These are phyloP conservation scores for Tuber indicum DNA, from an alignment of 495 filamentous ascomycete genomes.

Conservation along the genomic window DNA sequence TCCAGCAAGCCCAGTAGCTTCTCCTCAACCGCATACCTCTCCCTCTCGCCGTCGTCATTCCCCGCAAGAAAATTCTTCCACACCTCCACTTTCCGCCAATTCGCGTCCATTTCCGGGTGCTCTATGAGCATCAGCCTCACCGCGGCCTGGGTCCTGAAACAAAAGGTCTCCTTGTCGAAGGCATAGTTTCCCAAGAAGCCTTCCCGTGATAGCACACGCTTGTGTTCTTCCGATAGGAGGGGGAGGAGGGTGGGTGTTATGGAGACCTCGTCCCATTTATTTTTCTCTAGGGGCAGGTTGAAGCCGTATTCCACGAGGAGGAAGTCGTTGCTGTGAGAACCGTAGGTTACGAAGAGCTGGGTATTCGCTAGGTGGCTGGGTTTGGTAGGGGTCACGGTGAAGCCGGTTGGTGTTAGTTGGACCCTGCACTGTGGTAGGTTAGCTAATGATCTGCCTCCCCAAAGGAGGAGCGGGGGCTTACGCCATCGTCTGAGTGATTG, in stretches of 20 bases:
- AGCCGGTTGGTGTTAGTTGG: slow-evolving; percentile 53
- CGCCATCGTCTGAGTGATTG: slow-evolving; percentile 63
- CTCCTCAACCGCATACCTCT: slow-evolving; percentile 33
- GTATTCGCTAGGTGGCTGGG: slow-evolving; percentile 55
- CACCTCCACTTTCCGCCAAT: slow-evolving; percentile 11
- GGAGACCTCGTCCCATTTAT: slow-evolving; percentile 59
- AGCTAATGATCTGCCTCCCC: not conserved
- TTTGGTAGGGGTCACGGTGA: slow-evolving; percentile 50
- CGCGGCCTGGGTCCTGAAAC: slow-evolving; percentile 68
- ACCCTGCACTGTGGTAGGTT: slow-evolving; percentile 54
- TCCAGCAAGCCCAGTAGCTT: slow-evolving; percentile 20
- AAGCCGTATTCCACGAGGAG: slow-evolving; percentile 80
- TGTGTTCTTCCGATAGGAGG: slow-evolving; percentile 47
- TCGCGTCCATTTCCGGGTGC: slow-evolving; percentile 21
- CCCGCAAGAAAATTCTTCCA: slow-evolving; percentile 30
- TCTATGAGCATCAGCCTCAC: slow-evolving; percentile 48
- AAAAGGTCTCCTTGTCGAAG: slow-evolving; percentile 55
- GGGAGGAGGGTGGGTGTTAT: slow-evolving; percentile 63
- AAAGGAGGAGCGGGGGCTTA: slow-evolving; percentile 29
- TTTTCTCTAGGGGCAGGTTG: slow-evolving; percentile 52
- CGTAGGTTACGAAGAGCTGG: slow-evolving; percentile 76
- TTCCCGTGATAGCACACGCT: slow-evolving; percentile 50
- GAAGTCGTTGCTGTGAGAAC: slow-evolving; percentile 72
- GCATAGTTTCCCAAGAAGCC: slow-evolving; percentile 66
- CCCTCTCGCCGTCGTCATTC: slow-evolving; percentile 33